phyloP scores from a whole-genome alignment of 2,329 filamentous ascomycete species.

The Thermomyces lanuginosus region DNA sequence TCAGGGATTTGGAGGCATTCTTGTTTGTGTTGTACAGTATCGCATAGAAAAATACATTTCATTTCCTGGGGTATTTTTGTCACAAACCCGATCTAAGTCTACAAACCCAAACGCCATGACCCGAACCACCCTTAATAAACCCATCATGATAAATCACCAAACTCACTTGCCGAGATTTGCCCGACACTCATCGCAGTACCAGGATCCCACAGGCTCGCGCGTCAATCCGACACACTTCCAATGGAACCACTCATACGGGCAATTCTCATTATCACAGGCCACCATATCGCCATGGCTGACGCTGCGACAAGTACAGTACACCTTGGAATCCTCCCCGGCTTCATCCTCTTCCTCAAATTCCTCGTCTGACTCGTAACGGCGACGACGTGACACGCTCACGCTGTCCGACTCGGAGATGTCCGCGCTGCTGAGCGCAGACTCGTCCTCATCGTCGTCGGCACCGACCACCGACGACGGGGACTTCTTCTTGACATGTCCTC shows the following conservation, averaged over 20 bases:
- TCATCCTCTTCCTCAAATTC: constrained; percentile 35
- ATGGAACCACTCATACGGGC: constrained; percentile 52
- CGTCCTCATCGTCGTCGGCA: constrained; percentile 33
- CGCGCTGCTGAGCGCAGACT: constrained; percentile 37
- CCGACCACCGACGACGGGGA: constrained; percentile 25
- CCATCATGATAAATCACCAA: no score
- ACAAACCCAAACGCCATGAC: no score
- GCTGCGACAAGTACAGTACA: constrained; percentile 50
- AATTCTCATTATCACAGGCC: constrained; percentile 49
- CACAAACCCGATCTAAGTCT: no score
- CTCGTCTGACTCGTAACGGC: constrained; percentile 18
- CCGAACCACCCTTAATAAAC: no score
- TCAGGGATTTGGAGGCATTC: no score
- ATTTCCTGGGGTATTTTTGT: no score
- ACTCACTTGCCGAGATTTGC: constrained; percentile 23
- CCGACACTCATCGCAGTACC: constrained; percentile 40
- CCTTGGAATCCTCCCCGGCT: constrained; percentile 41
- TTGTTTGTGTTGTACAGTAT: no score
- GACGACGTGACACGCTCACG: constrained; percentile 13
- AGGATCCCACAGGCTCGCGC: constrained; percentile 41
- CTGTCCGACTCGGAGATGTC: constrained; percentile 33
- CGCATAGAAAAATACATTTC: no score
- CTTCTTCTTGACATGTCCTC: constrained; percentile 27
- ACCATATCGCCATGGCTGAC: constrained; percentile 51
- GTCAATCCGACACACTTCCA: constrained; percentile 47